Percentiles rank a stretch among this genome's conserved stretches.
These are phyloP conservation scores for Exophiala calicioides DNA, from an alignment of 2,329 filamentous ascomycete species.

Conservation along the genomic window DNA sequence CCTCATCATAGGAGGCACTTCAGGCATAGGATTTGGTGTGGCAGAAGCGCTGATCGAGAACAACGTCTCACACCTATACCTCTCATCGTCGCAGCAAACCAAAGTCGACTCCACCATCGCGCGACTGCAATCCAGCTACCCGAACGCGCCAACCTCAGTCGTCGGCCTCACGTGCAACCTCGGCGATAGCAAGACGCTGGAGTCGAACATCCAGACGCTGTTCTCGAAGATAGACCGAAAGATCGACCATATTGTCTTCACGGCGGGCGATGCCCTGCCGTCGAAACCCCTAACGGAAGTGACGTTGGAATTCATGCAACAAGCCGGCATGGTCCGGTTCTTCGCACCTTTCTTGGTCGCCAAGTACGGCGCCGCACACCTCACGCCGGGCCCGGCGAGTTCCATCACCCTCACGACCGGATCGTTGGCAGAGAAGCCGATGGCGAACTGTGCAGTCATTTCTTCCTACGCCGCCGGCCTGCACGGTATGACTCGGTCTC, in stretches of 20 bases:
- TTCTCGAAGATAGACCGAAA: constrained; percentile 32
- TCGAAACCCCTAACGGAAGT: constrained; percentile 33
- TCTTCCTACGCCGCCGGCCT: constrained; percentile 33
- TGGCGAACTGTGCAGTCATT: constrained; percentile 37
- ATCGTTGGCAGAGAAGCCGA: constrained; percentile 38
- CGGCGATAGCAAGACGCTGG: constrained; percentile 43
- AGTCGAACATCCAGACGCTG: constrained; percentile 46
- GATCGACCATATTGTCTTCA: constrained; percentile 56
- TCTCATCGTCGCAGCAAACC: constrained; percentile 44
- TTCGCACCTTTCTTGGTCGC: constrained; percentile 42
- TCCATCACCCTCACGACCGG: constrained; percentile 48
- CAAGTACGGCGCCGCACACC: constrained; percentile 35
- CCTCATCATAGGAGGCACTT: constrained; percentile 55
- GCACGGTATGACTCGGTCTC: constrained; percentile 39
- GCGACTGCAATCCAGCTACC: constrained; percentile 47
- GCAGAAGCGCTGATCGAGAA: constrained; percentile 55
- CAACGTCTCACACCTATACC: constrained; percentile 47
- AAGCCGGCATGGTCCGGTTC: constrained; percentile 39
- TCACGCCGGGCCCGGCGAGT: constrained; percentile 34
- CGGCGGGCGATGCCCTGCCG: constrained; percentile 47
- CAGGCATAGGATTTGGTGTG: constrained; percentile 55
- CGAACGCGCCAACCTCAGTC: constrained; percentile 36
- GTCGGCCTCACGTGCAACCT: constrained; percentile 49
- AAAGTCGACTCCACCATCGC: constrained; percentile 44
- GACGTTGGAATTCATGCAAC: constrained; percentile 31